Percentiles rank a stretch among this genome's conserved stretches.
Evolutionary conservation across 129 eudicot genomes (phyloP).

Genomic region (Tagetes erecta): DNA sequence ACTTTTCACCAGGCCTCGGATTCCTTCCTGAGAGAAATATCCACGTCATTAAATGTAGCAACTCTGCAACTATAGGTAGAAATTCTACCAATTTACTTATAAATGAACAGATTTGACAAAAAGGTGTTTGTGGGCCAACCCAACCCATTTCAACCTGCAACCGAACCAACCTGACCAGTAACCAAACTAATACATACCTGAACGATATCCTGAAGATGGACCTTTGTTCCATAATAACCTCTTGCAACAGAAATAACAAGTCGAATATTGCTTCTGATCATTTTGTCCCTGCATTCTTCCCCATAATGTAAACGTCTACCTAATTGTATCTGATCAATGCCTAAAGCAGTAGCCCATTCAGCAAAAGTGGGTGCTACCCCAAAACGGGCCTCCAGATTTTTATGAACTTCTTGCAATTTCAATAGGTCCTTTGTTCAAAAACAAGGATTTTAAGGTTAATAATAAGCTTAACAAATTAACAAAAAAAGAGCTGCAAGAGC

Average conservation of each 20-base stretch:
- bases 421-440: constrained; percentile 54
- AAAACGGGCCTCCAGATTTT: constrained; percentile 49
- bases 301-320: constrained; percentile 74
- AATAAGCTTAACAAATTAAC: not conserved
- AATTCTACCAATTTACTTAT: no score
- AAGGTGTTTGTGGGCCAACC: not conserved
- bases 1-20: constrained; percentile 82
- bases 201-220: constrained; percentile 88
- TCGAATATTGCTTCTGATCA: constrained; percentile 86
- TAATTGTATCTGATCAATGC: constrained; percentile 65
- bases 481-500: not conserved
- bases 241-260: constrained; percentile 96
- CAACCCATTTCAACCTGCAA: not conserved
- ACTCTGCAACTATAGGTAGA: no score
- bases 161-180: not conserved
- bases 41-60: not conserved
- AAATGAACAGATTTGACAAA: not conserved
- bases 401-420: constrained; percentile 68
- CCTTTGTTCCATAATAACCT: constrained; percentile 76
- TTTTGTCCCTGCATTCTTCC: constrained; percentile 75
- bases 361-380: constrained; percentile 65
- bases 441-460: not conserved
- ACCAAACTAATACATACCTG: constrained; percentile 51
- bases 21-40: constrained; percentile 72
- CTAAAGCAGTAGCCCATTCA: constrained; percentile 90